These are phyloP conservation scores for Zymoseptoria pseudotritici DNA, from an alignment of 2,329 filamentous ascomycete genomes.

Conservation along the genomic window DNA sequence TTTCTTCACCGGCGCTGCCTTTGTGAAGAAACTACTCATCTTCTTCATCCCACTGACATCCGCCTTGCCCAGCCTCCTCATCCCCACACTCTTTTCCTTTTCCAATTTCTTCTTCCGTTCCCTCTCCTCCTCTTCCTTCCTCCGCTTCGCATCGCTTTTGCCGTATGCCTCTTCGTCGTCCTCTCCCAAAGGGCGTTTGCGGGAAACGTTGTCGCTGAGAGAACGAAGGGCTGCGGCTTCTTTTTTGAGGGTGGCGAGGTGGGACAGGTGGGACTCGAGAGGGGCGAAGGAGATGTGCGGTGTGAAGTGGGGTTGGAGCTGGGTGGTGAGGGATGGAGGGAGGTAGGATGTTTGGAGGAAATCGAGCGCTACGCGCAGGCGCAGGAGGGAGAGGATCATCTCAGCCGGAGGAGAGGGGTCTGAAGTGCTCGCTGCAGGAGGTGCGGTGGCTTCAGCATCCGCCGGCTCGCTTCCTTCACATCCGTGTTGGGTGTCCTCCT, in stretches of 20 bases:
- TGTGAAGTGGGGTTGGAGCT: constrained; percentile 42
- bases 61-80: constrained; percentile 79
- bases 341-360: constrained; percentile 60
- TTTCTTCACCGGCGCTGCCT: constrained; percentile 32
- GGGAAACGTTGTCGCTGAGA: constrained; percentile 57
- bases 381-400: constrained; percentile 54
- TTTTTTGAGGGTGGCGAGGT: constrained; percentile 59
- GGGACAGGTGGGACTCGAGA: constrained; percentile 61
- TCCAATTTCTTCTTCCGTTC: constrained; percentile 75
- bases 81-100: constrained; percentile 43
- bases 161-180: constrained; percentile 60
- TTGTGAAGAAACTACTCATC: constrained; percentile 87
- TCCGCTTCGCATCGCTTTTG: constrained; percentile 67
- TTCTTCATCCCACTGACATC: constrained; percentile 94
- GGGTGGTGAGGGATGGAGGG: constrained; percentile 35
- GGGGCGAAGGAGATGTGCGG: constrained; percentile 56
- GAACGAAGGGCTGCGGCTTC: constrained; percentile 65
- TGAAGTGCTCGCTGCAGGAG: constrained; percentile 17
- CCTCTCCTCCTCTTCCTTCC: constrained; percentile 82
- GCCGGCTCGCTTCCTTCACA: constrained; percentile 6
- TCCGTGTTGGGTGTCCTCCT: constrained; percentile 12
- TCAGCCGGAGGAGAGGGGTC: constrained; percentile 25
- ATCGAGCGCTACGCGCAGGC: constrained; percentile 55
- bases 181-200: constrained; percentile 50
- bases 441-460: constrained; percentile 15